Base-by-base conservation (phyloP, 2,329 filamentous ascomycete genomes). In the Cercospora sp. region DNA sequence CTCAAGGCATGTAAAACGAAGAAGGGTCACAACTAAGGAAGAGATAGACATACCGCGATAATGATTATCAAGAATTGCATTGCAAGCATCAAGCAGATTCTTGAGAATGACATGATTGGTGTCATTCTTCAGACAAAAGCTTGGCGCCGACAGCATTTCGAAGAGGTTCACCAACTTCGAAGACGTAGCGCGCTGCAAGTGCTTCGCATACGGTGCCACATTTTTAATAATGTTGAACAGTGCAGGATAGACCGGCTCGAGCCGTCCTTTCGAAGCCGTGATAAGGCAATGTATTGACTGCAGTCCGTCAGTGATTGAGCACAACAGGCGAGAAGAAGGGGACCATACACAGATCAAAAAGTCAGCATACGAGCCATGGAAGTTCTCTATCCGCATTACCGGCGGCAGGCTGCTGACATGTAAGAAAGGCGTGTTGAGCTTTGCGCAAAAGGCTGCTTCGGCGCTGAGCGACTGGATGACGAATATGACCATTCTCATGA, bases 401-500 rank as follows among this genome's bases (percentile, higher is more conserved):
- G 87, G 80, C 12, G 95, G 95, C 16, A 99, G 83, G 5, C 91
- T 94, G 64, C 97, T 93, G 78, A 97, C 94, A 1, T 89, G 91
- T 70, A 93, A 90, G 74, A 99, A 98, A 16, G 84, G 86, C 80
- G 93, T 94, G 81, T 97, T 98, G 61, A 99, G 84, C 74, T 93
- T 94, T 76, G 90, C 88, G 32, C 93, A 94, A 80, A 98, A 98
- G 70, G 91, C 93, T 66, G 90, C 87, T 80, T 98, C 95, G 2
- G 96, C 93, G 75, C 94, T 98, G 76, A 99, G 82, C 0, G 95
- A 98, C 80, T 99, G 95, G 49, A 99, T 82, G 53, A 98, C 86
- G 79, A 99, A 98, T n/a, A 96, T 90, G 80, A 95, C 97, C 93
- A 98, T 97, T 65, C 95, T 88, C 28, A 98, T 92, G 1, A 97